Conservation (phyloP, 345 rosid species). For the Syzygium aromaticum region DNA sequence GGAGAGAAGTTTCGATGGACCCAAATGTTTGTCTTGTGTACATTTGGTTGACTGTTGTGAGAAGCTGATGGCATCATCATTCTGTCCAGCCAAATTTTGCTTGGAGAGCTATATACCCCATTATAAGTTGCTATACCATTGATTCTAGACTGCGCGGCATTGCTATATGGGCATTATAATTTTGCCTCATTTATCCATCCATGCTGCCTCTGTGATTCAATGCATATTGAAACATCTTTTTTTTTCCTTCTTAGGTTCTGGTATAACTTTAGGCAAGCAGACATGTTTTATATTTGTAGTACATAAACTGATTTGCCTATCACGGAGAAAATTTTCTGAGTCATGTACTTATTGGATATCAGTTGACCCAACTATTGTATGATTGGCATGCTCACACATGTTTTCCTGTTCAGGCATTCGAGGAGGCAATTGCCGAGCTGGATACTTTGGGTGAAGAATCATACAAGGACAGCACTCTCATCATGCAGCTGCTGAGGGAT, state of each 20-base stretch:
- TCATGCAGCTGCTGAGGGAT: conserved; percentile 91
- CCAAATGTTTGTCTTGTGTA: background rate
- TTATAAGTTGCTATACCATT: background rate
- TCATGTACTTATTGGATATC: background rate
- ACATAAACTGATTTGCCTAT: background rate
- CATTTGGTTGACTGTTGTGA: background rate
- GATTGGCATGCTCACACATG: background rate
- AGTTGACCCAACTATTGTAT: background rate
- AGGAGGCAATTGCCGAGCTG: conserved; percentile 94
- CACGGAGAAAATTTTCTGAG: background rate
- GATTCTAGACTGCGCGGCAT: background rate
- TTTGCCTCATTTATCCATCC: background rate
- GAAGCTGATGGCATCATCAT: background rate
- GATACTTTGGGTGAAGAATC: conserved; percentile 92
- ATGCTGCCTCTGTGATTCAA: background rate
- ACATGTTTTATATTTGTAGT: background rate
- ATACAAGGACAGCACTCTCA: conserved; percentile 99
- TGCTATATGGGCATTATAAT: background rate
- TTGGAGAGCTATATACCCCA: background rate
- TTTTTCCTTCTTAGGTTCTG: background rate
- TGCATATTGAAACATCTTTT: background rate
- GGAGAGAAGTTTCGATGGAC: background rate
- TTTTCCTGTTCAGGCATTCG: conserved; percentile 54
- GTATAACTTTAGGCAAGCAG: background rate
- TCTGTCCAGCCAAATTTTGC: background rate